Conservation (phyloP, 371 early-diverging fungal genomes). For the Phascolomyces articulosus region DNA sequence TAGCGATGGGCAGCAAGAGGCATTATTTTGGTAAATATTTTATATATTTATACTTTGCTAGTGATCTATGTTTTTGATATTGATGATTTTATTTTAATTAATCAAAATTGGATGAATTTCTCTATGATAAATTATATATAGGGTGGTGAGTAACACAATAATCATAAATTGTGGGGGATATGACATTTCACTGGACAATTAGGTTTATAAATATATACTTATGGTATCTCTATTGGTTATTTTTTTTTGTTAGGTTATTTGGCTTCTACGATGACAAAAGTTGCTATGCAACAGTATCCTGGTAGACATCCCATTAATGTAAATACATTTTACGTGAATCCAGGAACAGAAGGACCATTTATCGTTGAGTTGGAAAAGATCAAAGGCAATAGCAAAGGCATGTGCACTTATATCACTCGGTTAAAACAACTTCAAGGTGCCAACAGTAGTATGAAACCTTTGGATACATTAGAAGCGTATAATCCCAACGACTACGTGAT, state of each 20-base stretch:
- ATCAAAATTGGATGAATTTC: too few species aligned
- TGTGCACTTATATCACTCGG: not conserved
- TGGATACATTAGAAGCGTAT: not conserved
- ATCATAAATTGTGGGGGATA: too few species aligned
- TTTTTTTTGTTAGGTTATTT: constrained; percentile 3
- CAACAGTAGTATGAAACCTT: not conserved
- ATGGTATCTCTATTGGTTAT: too few species aligned
- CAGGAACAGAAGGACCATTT: not conserved
- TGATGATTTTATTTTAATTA: too few species aligned
- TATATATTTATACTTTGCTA: too few species aligned
- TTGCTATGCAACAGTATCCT: not conserved
- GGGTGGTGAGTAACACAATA: too few species aligned
- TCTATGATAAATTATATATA: too few species aligned
- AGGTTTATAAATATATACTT: not conserved
- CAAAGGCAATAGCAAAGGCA: not conserved
- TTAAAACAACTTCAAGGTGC: not conserved
- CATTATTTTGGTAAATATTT: too few species aligned
- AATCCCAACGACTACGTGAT: not conserved
- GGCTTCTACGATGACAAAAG: not conserved
- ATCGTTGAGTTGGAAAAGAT: not conserved
- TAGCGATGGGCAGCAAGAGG: too few species aligned
- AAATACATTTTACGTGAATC: not conserved
- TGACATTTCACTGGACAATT: too few species aligned
- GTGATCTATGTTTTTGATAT: too few species aligned
- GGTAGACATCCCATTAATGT: not conserved